Evolutionary conservation across 2,329 filamentous ascomycete genomes (phyloP), one percentile per base, ranked within the genome.

Genomic region (Colletotrichum sp.): DNA sequence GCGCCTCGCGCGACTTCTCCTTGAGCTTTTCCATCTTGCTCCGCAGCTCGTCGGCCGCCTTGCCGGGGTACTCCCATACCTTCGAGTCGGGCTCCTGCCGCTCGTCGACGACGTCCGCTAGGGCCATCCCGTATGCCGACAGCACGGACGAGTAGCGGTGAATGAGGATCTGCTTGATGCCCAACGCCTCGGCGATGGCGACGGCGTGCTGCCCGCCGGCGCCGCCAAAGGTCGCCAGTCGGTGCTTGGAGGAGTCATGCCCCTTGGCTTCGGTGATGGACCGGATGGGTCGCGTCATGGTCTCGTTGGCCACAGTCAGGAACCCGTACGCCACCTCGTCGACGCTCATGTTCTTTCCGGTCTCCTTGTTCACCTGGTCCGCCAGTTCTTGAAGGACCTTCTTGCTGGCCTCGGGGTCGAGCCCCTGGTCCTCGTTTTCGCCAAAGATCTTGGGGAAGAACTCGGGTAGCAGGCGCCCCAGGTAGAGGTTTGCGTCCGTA

Each of bases 361-460:
- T 90, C 82, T 98, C 95, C 39, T 88, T 87, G 80, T 98, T 97
- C 81, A 98, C 94, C 80, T 95, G 89, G 52, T 94, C 90, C 0
- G 95, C 92, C 12, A 98, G 87, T 79, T 96, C 92, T 78, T 94
- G 89, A 77, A 98, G 94, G 1, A 95, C 90, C 80, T 91, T 92
- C 82, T 92, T 90, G 80, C 95, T 98, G 1, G 95, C 94, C 72
- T 94, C 90, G 2, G 91, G 88, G 82, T 98, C 96, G 2, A 98
- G 86, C 0, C 93, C 93, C 83, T 97, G 91, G 73, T 98, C 90
- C 82, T 98, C 96, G 61, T 96, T 94, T 83, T 95, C 94, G 62
- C 96, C 96, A 80, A 99, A 98, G 75, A 99, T 98, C 83, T 96
- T 96, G 1, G 96, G 96, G 81, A 98, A 98, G 88, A 97, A 98